These are phyloP conservation scores for Ceratocystiopsis sp. DNA, from an alignment of 2,329 filamentous ascomycete species.

Conservation along the genomic window DNA sequence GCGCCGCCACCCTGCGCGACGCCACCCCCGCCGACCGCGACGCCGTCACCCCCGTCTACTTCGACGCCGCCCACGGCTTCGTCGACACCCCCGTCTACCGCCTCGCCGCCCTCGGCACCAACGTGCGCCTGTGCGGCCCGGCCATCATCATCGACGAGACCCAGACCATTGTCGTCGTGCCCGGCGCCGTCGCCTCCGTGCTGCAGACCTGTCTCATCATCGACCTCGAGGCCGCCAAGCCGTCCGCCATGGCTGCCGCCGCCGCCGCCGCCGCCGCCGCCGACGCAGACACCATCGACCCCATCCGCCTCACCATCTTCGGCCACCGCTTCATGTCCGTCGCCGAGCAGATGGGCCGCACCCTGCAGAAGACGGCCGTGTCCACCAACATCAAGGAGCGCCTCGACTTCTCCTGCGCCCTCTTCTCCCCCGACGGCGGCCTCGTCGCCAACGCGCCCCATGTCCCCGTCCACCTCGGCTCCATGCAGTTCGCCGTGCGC, in stretches of 20 bases:
- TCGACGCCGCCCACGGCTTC: conserved; percentile 50
- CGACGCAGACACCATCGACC: conserved; percentile 39
- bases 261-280: conserved; percentile 10
- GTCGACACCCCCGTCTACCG: conserved; percentile 70
- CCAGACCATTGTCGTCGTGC: conserved; percentile 81
- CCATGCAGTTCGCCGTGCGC: conserved; percentile 65
- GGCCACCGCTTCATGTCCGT: conserved; percentile 75
- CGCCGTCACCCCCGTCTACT: conserved; percentile 52
- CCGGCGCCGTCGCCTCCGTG: conserved; percentile 55
- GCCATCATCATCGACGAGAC: conserved; percentile 75
- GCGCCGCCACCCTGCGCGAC: conserved; percentile 35
- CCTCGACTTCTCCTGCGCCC: conserved; percentile 66
- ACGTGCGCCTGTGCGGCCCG: conserved; percentile 58
- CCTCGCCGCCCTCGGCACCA: conserved; percentile 53
- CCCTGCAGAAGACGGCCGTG: conserved; percentile 64
- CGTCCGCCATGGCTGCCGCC: not conserved
- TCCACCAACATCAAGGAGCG: conserved; percentile 71
- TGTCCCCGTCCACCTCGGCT: conserved; percentile 62
- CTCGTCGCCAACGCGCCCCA: conserved; percentile 71
- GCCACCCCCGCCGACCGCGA: conserved; percentile 10
- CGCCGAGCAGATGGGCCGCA: conserved; percentile 68
- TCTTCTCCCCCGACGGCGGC: conserved; percentile 59
- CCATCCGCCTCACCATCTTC: conserved; percentile 63
- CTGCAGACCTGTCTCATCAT: conserved; percentile 84
- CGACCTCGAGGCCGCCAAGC: conserved; percentile 41